Percentiles rank a stretch among this genome's conserved stretches.
phyloP scores from a whole-genome alignment of 345 rosid genomes.

The Citrus medica region DNA sequence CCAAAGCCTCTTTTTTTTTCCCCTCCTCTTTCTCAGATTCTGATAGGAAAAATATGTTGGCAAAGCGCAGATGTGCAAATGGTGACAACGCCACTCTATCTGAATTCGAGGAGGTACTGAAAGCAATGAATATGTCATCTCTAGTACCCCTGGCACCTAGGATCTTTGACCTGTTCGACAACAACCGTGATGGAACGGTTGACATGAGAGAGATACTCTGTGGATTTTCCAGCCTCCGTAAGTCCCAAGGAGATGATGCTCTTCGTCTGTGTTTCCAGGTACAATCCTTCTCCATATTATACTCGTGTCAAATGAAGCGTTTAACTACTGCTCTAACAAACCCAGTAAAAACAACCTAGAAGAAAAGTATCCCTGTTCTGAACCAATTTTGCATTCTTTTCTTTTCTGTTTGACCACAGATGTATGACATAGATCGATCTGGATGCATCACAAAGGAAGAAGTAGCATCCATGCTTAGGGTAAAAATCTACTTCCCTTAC shows the following conservation, averaged over 20 bases:
- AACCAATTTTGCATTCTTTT: not conserved
- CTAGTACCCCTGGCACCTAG: conserved; percentile 56
- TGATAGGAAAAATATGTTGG: not conserved
- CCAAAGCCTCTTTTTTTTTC: not conserved
- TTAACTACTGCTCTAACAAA: no score
- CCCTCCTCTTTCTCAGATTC: not conserved
- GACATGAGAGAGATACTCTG: conserved; percentile 69
- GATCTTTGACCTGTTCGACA: conserved; percentile 55
- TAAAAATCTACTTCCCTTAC: conserved; percentile 14
- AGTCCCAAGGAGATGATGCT: conserved; percentile 65
- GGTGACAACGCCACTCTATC: conserved; percentile 63
- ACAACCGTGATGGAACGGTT: conserved; percentile 62
- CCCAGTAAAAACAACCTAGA: not conserved
- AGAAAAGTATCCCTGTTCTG: not conserved
- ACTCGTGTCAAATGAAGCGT: not conserved
- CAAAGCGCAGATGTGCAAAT: conserved; percentile 45
- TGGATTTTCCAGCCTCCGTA: conserved; percentile 64
- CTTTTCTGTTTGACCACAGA: conserved; percentile 26
- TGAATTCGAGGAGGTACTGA: conserved; percentile 60
- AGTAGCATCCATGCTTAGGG: conserved; percentile 65
- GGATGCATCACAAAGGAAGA: conserved; percentile 73
- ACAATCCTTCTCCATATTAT: not conserved
- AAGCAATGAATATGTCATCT: conserved; percentile 63
- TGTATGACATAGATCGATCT: conserved; percentile 65
- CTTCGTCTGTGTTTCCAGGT: conserved; percentile 65